Conservation (phyloP, 2,329 filamentous ascomycete species). For the Aureobasidium sp. region DNA sequence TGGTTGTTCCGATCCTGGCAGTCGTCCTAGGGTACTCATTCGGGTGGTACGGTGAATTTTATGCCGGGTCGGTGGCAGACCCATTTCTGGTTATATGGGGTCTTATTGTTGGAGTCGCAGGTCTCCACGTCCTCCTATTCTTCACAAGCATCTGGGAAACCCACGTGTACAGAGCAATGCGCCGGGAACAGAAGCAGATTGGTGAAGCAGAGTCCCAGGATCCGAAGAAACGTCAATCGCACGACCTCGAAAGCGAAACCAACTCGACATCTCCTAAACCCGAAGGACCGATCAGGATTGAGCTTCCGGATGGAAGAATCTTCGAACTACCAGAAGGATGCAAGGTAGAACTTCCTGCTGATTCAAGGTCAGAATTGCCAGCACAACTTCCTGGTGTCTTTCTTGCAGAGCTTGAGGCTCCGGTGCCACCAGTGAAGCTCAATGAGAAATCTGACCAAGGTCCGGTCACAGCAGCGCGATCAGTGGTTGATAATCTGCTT, state of each 20-base stretch:
- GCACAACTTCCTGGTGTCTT: background rate
- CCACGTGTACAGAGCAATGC: background rate
- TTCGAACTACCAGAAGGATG: background rate
- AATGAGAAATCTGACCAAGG: background rate
- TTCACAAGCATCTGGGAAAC: background rate
- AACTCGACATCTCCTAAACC: background rate
- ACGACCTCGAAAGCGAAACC: background rate
- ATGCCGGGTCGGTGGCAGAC: no score
- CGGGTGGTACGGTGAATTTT: no score
- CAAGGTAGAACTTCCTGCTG: background rate
- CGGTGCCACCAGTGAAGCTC: background rate
- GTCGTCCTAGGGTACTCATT: background rate
- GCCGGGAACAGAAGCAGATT: background rate
- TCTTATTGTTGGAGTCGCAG: background rate
- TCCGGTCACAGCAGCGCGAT: background rate
- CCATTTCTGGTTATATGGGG: background rate
- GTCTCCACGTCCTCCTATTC: background rate
- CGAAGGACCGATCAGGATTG: background rate
- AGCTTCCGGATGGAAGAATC: background rate
- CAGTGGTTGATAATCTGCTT: background rate
- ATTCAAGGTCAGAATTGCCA: background rate
- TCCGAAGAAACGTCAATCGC: background rate
- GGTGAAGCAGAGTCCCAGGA: background rate
- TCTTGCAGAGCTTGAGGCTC: background rate
- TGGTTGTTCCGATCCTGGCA: background rate